Evolutionary conservation across 2,329 filamentous ascomycete species (phyloP), one percentile per base, ranked within the genome.

Genomic region (Penicillium sp.): DNA sequence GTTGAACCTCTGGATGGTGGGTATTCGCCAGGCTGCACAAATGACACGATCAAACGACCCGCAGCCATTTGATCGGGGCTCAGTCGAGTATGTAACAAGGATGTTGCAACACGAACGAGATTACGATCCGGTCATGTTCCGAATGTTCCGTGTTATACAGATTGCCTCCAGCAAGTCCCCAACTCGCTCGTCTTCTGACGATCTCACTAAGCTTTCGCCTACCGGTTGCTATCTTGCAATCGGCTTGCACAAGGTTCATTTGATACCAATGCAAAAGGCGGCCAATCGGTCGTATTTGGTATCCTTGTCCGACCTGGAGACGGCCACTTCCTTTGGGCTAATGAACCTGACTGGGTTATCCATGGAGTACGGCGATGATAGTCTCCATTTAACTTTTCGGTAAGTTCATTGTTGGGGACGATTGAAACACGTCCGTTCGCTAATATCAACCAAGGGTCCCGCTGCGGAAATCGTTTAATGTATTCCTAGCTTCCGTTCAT

Each of bases 141-240:
- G 80, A 54, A 80, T 88, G 58, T 88, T 84, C 71, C 81, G 83
- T 53, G 83, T 86, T 7, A 81, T 87, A 24, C 80, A 84, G 61
- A 78, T 84, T 53, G 75, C 79, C n/a, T 69, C 76, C 10, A 74
- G 75, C 56, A 84, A 84, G 67, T 73, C 75, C 15, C 70, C 72
- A 28, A 73, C 75, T 29, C 74, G 80, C 46, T 78, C 81, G 3
- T 85, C 84, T 6, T 79, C 80, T 13, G 85, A 88, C 51, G 84
- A 88, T 57, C 66, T 87, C 38, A 76, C 81, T 42, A 87, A 87
- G 61, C 68, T 83, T 25, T 78, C 78, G 33, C 81, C 83, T 8
- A 81, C 79, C 8, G 79, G 86, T 23, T 87, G 81, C 66, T 87
- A 87, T 62, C 75, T 88, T 54, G 84, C 81, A 6, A 77, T 88